Conservation (phyloP, 164 flowering plant species). For the Aristolochia fimbriata region DNA sequence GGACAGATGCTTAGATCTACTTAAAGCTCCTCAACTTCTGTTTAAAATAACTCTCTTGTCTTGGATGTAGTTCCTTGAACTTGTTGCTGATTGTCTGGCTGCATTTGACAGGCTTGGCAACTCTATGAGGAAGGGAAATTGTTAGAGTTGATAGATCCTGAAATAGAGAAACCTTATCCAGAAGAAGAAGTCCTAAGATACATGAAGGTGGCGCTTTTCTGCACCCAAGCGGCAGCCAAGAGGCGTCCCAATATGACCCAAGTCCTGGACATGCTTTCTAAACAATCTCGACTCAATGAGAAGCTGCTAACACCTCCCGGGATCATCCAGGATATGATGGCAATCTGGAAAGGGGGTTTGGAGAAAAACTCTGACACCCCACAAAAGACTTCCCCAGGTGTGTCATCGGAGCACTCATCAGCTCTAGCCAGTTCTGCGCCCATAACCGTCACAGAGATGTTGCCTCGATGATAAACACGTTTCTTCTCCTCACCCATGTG, state of each 20-base stretch:
- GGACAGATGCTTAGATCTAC: too few relatives aligned
- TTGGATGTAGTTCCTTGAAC: too few relatives aligned
- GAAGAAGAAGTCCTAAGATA: slow-evolving; percentile 49
- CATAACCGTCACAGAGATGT: slow-evolving; percentile 1
- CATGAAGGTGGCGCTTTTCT: slow-evolving; percentile 71
- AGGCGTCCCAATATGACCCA: slow-evolving; percentile 68
- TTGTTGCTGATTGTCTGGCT: neutral
- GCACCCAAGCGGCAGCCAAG: slow-evolving; percentile 60
- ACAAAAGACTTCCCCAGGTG: neutral
- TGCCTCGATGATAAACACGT: slow-evolving; percentile 3
- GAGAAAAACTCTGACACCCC: slow-evolving; percentile 1
- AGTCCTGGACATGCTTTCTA: slow-evolving; percentile 64
- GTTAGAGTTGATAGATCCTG: slow-evolving; percentile 59
- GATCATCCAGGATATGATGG: slow-evolving; percentile 26
- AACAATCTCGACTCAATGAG: slow-evolving; percentile 47
- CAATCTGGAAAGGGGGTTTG: neutral
- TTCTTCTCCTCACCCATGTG: neutral
- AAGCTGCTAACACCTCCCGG: slow-evolving; percentile 58
- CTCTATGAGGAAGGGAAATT: slow-evolving; percentile 49
- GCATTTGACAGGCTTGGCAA: slow-evolving; percentile 51
- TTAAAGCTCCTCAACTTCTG: too few relatives aligned
- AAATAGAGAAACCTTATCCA: slow-evolving; percentile 34
- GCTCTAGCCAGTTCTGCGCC: slow-evolving; percentile 1
- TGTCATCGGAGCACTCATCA: neutral
- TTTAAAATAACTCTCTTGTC: too few relatives aligned